phyloP scores from a whole-genome alignment of 1,284 basidiomycete genomes.

The Ustilago shanxiensis region DNA sequence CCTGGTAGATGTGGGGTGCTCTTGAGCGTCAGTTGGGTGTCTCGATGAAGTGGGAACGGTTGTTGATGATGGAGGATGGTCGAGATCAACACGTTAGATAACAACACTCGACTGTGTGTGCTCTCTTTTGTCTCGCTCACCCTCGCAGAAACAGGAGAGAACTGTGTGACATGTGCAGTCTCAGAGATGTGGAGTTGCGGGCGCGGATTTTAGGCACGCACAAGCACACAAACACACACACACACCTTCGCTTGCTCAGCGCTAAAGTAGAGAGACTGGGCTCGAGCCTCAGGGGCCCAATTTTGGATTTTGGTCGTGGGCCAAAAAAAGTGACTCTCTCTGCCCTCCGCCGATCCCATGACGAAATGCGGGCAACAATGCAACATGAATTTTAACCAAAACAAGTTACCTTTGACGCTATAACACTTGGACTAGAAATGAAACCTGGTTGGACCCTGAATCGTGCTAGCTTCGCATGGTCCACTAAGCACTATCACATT shows the following conservation, averaged over 20 bases:
- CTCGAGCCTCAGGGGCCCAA: constrained; percentile 3
- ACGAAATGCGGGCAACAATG: neutral
- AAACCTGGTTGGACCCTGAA: constrained; percentile 34
- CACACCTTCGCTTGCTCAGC: neutral
- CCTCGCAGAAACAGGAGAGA: neutral
- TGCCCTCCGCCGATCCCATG: constrained; percentile 7
- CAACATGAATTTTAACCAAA: neutral
- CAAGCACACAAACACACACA: constrained; percentile 6
- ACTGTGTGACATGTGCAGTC: constrained; percentile 20
- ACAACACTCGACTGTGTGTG: too few species aligned
- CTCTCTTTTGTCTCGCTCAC: too few species aligned
- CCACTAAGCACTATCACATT: neutral
- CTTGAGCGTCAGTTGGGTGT: neutral
- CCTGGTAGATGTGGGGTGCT: neutral
- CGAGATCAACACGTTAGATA: constrained; percentile 33
- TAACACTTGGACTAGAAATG: too few species aligned
- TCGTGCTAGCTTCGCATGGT: neutral
- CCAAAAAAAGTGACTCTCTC: neutral
- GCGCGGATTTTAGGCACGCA: constrained; percentile 12
- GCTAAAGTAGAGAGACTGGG: neutral
- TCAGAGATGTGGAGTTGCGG: constrained; percentile 6
- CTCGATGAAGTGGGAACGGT: neutral
- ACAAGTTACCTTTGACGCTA: too few species aligned
- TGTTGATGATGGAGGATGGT: neutral
- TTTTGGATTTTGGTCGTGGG: neutral